Percentiles rank a stretch among this genome's conserved stretches.
Conservation (phyloP, 257 asterid genomes). For the Scutellaria galericulata region DNA sequence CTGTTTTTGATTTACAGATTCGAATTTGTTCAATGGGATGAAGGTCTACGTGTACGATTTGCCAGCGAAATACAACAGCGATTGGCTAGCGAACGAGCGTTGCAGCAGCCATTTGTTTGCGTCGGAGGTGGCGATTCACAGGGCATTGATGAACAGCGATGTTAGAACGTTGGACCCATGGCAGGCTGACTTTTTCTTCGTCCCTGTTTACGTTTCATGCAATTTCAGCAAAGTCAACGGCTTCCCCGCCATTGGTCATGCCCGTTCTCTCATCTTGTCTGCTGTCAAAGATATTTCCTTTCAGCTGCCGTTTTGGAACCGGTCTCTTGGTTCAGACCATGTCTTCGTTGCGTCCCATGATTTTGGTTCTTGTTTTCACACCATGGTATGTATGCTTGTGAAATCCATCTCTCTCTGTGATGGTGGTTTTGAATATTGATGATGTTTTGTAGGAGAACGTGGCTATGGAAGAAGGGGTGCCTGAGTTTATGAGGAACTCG, state of each 20-base stretch:
- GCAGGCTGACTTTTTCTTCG: constrained; percentile 93
- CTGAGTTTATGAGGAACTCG: constrained; percentile 65
- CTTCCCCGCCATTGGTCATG: constrained; percentile 92
- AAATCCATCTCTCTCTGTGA: neutral
- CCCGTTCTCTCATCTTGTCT: constrained; percentile 61
- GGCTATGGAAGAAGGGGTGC: constrained; percentile 81
- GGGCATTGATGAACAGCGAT: constrained; percentile 59
- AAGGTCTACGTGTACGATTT: constrained; percentile 77
- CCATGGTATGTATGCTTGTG: constrained; percentile 66
- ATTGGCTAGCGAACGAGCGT: constrained; percentile 68
- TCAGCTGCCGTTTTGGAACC: constrained; percentile 82
- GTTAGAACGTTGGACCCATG: constrained; percentile 63
- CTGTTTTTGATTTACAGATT: constrained; percentile 6
- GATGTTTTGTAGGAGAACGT: constrained; percentile 67
- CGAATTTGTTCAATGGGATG: constrained; percentile 46
- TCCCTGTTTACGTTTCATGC: constrained; percentile 92
- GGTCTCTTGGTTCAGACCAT: constrained; percentile 84
- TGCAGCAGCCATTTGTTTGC: constrained; percentile 84
- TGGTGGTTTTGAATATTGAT: neutral
- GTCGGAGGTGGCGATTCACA: constrained; percentile 87
- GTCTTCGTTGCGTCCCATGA: constrained; percentile 94
- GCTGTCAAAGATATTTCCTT: constrained; percentile 59
- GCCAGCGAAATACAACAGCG: constrained; percentile 66
- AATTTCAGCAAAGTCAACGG: constrained; percentile 89
- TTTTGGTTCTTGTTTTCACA: constrained; percentile 94